Percentiles rank a stretch among this genome's conserved stretches.
Conservation (phyloP, 164 flowering plant genomes). For the Tetracentron sinense region DNA sequence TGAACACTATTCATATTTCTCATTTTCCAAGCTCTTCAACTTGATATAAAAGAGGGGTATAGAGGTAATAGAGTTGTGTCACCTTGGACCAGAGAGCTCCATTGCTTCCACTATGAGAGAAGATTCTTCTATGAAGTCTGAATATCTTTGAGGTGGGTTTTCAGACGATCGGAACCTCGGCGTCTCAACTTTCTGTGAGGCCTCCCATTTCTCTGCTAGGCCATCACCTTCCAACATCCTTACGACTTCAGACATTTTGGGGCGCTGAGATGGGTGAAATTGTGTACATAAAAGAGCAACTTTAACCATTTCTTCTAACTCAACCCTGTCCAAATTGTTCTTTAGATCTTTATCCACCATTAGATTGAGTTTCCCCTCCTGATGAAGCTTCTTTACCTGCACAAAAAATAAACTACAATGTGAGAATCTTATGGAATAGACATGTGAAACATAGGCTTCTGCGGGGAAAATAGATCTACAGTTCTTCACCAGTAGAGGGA, state of each 20-base stretch:
- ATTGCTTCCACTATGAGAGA: conserved; percentile 66
- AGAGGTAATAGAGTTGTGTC: conserved; percentile 14
- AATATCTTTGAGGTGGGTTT: conserved; percentile 38
- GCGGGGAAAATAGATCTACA: too few relatives aligned
- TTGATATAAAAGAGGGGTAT: neutral
- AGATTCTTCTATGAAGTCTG: conserved; percentile 63
- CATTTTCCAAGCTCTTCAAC: neutral
- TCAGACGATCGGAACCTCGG: conserved; percentile 39
- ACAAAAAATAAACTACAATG: conserved; percentile 16
- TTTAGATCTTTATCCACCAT: conserved; percentile 74
- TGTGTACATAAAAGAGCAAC: conserved; percentile 80
- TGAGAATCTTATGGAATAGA: too few relatives aligned
- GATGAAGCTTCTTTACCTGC: conserved; percentile 82
- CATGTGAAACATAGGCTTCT: too few relatives aligned
- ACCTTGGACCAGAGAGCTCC: conserved; percentile 81
- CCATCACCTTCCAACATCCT: conserved; percentile 87
- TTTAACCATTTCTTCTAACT: conserved; percentile 73
- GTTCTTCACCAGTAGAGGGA: too few relatives aligned
- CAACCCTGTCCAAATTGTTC: conserved; percentile 50
- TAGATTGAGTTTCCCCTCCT: conserved; percentile 53
- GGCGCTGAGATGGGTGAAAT: conserved; percentile 65
- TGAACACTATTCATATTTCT: too few relatives aligned
- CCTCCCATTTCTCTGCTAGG: conserved; percentile 79
- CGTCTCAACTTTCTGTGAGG: conserved; percentile 48
- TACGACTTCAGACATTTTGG: conserved; percentile 75